Percentiles rank a stretch among this genome's conserved stretches.
Evolutionary conservation across 2,329 filamentous ascomycete species (phyloP).

Genomic region (Orbilia ellipsospora): DNA sequence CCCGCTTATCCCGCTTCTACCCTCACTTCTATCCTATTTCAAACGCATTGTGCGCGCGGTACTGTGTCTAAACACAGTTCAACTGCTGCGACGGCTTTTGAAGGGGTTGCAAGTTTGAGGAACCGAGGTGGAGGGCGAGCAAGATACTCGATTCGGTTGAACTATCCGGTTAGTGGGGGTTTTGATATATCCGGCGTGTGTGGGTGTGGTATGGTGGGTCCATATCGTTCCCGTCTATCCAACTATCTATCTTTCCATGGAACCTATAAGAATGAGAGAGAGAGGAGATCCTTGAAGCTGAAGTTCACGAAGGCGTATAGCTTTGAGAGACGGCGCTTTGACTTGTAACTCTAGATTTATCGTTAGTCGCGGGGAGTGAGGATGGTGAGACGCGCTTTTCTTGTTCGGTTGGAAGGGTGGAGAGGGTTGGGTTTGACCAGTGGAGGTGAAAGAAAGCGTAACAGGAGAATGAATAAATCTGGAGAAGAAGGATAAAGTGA

Average conservation of each 20-base stretch:
- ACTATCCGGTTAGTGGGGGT: slow-evolving; percentile 2
- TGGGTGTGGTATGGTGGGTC: slow-evolving; percentile 2
- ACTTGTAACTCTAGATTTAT: slow-evolving; percentile 6
- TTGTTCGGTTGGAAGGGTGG: slow-evolving; percentile 3
- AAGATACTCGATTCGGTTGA: slow-evolving; percentile 11
- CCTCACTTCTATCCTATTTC: neutral
- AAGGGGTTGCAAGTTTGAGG: slow-evolving; percentile 41
- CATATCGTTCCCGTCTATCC: neutral
- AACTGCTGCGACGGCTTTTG: slow-evolving; percentile 54
- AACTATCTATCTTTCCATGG: no score
- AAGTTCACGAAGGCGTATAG: slow-evolving; percentile 17
- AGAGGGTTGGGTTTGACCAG: slow-evolving; percentile 5
- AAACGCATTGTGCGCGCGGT: slow-evolving; percentile 54
- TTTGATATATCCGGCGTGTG: neutral
- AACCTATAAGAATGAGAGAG: no score
- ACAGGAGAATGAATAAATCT: slow-evolving; percentile 24
- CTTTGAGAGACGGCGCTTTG: slow-evolving; percentile 17
- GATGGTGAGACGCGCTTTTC: neutral
- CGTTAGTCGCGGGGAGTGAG: neutral
- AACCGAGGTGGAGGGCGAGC: neutral
- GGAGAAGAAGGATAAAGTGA: neutral
- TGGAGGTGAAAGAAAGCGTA: slow-evolving; percentile 49
- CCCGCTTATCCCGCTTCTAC: slow-evolving; percentile 29
- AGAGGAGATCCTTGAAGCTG: slow-evolving; percentile 9
- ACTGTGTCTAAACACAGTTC: slow-evolving; percentile 22